A percentile compares a stretch with the other conserved stretches of the same genome.
phyloP scores from a whole-genome alignment of 139 green algal genomes.

The Pycnococcus provasolii region DNA sequence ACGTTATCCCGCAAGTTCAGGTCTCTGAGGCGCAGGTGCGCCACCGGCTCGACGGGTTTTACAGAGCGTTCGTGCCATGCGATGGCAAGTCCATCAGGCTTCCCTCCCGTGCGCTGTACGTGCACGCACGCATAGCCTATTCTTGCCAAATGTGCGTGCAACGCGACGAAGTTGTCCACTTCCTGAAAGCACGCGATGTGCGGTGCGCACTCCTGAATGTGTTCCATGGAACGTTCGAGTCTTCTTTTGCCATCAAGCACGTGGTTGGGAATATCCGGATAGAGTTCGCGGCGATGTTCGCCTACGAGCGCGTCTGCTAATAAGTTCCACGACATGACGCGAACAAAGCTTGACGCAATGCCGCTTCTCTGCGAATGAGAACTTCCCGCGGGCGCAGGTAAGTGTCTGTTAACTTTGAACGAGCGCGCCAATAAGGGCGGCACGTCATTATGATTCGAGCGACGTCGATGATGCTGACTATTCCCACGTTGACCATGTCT shows the following conservation, averaged over 20 bases:
- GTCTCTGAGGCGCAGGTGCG: background rate
- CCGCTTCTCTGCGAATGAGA: too few relatives aligned
- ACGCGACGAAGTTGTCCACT: conserved; percentile 51
- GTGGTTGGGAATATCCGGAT: conserved; percentile 33
- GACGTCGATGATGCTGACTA: too few relatives aligned
- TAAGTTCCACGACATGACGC: conserved; percentile 73
- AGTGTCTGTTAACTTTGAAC: too few relatives aligned
- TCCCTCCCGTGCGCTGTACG: conserved; percentile 31
- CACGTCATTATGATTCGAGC: too few relatives aligned
- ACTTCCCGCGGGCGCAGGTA: too few relatives aligned
- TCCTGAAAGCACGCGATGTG: conserved; percentile 70
- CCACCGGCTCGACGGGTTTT: background rate
- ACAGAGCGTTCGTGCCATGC: conserved; percentile 41
- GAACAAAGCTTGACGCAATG: background rate
- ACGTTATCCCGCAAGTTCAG: background rate
- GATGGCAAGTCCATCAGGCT: conserved; percentile 53
- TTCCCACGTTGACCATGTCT: too few relatives aligned
- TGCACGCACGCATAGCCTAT: conserved; percentile 37
- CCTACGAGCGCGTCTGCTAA: conserved; percentile 52
- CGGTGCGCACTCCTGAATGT: conserved; percentile 22
- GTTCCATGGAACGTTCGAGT: conserved; percentile 21
- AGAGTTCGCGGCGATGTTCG: conserved; percentile 48
- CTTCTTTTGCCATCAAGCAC: conserved; percentile 44
- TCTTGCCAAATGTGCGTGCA: conserved; percentile 34
- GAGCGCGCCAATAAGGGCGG: too few relatives aligned